These are phyloP conservation scores for Mycena galopus DNA, from an alignment of 768 basidiomycete genomes.

Conservation along the genomic window DNA sequence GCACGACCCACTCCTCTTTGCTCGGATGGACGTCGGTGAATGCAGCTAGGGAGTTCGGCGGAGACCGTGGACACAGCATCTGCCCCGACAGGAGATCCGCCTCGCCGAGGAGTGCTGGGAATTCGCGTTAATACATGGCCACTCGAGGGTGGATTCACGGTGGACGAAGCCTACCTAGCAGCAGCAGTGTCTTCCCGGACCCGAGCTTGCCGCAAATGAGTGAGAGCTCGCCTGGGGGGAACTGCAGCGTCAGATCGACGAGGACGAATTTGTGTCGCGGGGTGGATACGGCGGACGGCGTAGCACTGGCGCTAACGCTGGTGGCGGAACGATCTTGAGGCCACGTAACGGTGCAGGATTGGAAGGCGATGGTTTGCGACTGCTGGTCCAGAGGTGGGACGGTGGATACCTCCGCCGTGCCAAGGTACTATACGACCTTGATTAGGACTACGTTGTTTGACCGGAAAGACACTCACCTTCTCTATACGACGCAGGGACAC, in stretches of 20 bases:
- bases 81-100: conserved; percentile 88
- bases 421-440: conserved; percentile 73
- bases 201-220: conserved; percentile 92
- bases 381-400: conserved; percentile 71
- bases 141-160: not conserved
- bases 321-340: conserved; percentile 75
- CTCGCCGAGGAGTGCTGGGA: conserved; percentile 84
- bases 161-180: conserved; percentile 62
- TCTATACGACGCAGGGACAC: conserved; percentile 93
- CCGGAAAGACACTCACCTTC: conserved; percentile 51
- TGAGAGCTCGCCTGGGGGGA: conserved; percentile 84
- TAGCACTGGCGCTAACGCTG: conserved; percentile 50
- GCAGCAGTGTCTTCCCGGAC: conserved; percentile 87
- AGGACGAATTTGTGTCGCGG: conserved; percentile 86
- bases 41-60: conserved; percentile 80
- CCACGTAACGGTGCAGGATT: conserved; percentile 93
- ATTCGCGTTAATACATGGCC: not conserved
- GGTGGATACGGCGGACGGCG: conserved; percentile 73
- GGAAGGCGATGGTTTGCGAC: conserved; percentile 75
- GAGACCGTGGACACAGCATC: conserved; percentile 85
- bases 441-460: not conserved
- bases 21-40: conserved; percentile 59
- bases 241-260: conserved; percentile 80
- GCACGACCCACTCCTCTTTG: conserved; percentile 80
- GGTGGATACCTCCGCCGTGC: conserved; percentile 75